Evolutionary conservation across 73 alveolate species (phyloP), one percentile per base, ranked within the genome.

Genomic region (Tetrahymena elliotti): DNA sequence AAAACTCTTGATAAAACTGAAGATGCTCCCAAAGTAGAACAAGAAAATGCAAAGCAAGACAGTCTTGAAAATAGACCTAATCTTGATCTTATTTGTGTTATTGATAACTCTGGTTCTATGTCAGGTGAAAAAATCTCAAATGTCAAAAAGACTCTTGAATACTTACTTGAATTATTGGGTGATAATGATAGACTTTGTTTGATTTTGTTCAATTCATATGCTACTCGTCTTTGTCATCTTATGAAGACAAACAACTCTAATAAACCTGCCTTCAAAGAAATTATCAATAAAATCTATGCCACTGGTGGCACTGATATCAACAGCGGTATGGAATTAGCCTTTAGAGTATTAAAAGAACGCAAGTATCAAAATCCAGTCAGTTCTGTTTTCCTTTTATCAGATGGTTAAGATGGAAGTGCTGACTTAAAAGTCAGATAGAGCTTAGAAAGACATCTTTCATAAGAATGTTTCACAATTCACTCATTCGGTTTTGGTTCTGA

Each of bases 401-500:
- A 94, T 94, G 96, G 96, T 11, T 41, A 94, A 84, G 96, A 84
- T 88, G 35, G 93, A 0, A 47, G 95, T 38, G 96, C 96, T 33
- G 93, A 47, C 38, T 13, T 84, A 10, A 35, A 34, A 31, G 84
- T 94, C n/a, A 39, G 68, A 31, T 12, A 52, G 24, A 84, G 93
- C 31, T 82, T 38, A 33, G 92, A 38, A 27, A 1, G 84, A 53
- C 84, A 53, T 8, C 84, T 22, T 54, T n/a, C 68, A 27, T 68
- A 84, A 1, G 93, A 84, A 24, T 68, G 83, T 10, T 84, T 84
- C 22, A 88, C 96, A 7, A 84, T 96, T 24, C 97, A 96, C 88
- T 88, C 97, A 47, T 96, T 96, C 92, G 97, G 97, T 31, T 96
- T 68, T 94, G 97, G 97, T n/a, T 24, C 47, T 31, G 97, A 96